Percentiles rank a stretch among this genome's conserved stretches.
These are phyloP conservation scores for Pichia sorboxylosa DNA, from an alignment of 1,139 yeast species.

Conservation along the genomic window DNA sequence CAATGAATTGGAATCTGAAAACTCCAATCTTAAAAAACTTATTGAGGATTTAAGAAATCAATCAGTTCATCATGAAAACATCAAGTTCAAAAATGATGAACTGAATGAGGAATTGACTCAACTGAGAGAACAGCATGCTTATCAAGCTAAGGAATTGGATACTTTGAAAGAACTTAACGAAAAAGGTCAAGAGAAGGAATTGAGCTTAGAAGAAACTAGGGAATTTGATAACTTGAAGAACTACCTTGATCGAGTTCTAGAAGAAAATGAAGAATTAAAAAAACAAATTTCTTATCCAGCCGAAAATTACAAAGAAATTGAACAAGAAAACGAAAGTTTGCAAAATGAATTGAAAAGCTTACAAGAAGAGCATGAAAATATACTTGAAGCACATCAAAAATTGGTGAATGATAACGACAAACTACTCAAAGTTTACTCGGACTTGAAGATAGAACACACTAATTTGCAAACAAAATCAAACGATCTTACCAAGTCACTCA, in stretches of 20 bases:
- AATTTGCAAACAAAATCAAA: constrained; percentile 1
- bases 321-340: constrained; percentile 1
- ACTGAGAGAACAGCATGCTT: constrained; percentile 2
- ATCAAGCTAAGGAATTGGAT: constrained; percentile 6
- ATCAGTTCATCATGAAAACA: neutral
- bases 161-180: constrained; percentile 7
- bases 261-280: constrained; percentile 10
- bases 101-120: constrained; percentile 5
- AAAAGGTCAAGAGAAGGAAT: constrained; percentile 7
- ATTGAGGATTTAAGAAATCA: neutral
- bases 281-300: neutral
- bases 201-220: constrained; percentile 7
- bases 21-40: neutral
- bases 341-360: constrained; percentile 2
- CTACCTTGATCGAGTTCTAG: constrained; percentile 12
- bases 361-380: constrained; percentile 3
- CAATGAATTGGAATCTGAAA: neutral
- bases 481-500: neutral
- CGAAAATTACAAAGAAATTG: neutral
- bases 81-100: constrained; percentile 3
- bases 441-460: constrained; percentile 1
- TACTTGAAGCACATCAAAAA: constrained; percentile 1
- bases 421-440: constrained; percentile 10
- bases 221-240: constrained; percentile 10
- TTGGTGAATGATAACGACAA: constrained; percentile 6